Evolutionary conservation across 75 land plant species (phyloP), one percentile per base, ranked within the genome.

Genomic region (Azolla pinnata): DNA sequence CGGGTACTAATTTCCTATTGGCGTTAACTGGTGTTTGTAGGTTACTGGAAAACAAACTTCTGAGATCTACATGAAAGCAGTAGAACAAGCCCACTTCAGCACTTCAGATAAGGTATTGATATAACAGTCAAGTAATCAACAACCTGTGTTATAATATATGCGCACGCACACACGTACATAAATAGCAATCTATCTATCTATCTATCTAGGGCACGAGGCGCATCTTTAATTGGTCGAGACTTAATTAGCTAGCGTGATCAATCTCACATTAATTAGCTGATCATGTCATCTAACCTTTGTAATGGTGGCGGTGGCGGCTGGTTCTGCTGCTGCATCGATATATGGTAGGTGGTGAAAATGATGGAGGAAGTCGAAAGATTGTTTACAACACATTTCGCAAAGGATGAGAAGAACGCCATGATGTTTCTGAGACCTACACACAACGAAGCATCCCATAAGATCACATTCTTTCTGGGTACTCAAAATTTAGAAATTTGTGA

Each of bases 391-490:
- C 77, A 88, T 32, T 88, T 83, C 46, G 78, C 87, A 25, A 74
- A 76, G 18, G 76, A 93, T 58, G 69, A 64, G 34, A 66, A 69
- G 58, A 83, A 93, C 65, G 96, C 98, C 38, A 83, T 93, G 98
- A 79, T 76, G 52, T 79, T 83, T 59, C 79, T 93, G 24, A 88
- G 67, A 40, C 90, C 96, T 4, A 67, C 64, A 16, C 96, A 85
- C 52, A 40, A 70, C 2, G 82, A 81, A 66, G 96, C 82, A 0
- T 83, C 96, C 17, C 98, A 93, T 59, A 62, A 79, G 4, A 71
- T 85, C 30, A 88, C 98, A 56, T 93, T 85, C 70, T 88, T 93
- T 75, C 82, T 88, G 2, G 98, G 98, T 93, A 67, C n/a, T n/a
- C n/a, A n/a, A n/a, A n/a, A n/a, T n/a, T n/a, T n/a, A n/a, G n/a